Percentiles rank a stretch among this genome's conserved stretches.
Evolutionary conservation across 2,329 filamentous ascomycete genomes (phyloP).

Genomic region (Verticillium klebahnii): DNA sequence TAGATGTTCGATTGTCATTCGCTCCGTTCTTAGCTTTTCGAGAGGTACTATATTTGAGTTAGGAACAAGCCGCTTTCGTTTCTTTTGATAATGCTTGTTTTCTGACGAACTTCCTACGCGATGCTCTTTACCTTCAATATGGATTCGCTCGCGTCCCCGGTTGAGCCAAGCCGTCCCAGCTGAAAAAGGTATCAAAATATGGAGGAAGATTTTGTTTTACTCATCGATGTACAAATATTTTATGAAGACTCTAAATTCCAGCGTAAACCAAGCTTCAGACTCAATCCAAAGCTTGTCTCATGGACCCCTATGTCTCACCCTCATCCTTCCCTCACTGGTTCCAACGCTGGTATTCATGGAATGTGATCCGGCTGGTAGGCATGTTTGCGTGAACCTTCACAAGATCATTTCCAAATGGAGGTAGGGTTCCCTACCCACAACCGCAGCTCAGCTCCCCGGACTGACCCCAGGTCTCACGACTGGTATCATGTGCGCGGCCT

Average conservation of each 20-base stretch:
- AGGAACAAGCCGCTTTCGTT: too few relatives aligned
- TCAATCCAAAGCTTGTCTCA: not conserved
- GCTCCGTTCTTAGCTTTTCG: too few relatives aligned
- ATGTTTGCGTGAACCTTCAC: not conserved
- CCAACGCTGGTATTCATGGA: not conserved
- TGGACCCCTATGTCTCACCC: not conserved
- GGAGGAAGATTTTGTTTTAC: not conserved
- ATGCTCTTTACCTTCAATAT: too few relatives aligned
- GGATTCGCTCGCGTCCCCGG: too few relatives aligned
- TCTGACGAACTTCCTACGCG: too few relatives aligned
- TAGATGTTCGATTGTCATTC: too few relatives aligned
- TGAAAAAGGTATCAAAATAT: not conserved
- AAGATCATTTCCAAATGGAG: not conserved
- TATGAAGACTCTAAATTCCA: not conserved
- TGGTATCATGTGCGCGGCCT: not conserved
- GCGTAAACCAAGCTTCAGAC: not conserved
- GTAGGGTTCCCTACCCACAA: not conserved
- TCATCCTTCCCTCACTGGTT: not conserved
- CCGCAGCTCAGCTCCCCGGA: not conserved
- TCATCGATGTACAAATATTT: not conserved
- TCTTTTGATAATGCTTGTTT: too few relatives aligned
- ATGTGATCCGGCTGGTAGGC: not conserved
- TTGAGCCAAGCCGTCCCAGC: not conserved
- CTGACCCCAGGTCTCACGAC: not conserved
- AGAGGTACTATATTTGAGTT: too few relatives aligned